Percentiles rank a stretch among this genome's conserved stretches.
Conservation (phyloP, 1,284 basidiomycete species). For the Lentinula novae-zelandiae region DNA sequence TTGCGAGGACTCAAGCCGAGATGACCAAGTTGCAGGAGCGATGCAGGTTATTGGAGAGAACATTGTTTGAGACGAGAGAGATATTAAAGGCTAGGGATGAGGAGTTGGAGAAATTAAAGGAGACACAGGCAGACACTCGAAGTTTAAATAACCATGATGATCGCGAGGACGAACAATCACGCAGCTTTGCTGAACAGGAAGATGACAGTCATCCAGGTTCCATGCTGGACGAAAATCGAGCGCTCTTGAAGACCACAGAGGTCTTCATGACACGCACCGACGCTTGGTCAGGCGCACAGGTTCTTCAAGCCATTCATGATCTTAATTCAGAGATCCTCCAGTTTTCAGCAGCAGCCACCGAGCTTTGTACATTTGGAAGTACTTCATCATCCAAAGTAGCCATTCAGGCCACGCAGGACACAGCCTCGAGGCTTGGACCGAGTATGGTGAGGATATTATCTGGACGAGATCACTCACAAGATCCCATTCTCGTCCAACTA, state of each 20-base stretch:
- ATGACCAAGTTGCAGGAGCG: conserved; percentile 54
- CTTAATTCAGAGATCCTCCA: conserved; percentile 75
- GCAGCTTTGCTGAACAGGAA: conserved; percentile 27
- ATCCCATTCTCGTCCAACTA: conserved; percentile 70
- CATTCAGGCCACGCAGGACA: conserved; percentile 52
- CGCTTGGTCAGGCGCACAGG: conserved; percentile 69
- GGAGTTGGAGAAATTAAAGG: conserved; percentile 49
- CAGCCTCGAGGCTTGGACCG: conserved; percentile 54
- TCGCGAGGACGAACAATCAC: conserved; percentile 3
- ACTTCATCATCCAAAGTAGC: conserved; percentile 31
- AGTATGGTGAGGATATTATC: conserved; percentile 56
- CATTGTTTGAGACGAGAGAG: conserved; percentile 50
- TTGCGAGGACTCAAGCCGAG: conserved; percentile 50
- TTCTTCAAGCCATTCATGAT: conserved; percentile 74
- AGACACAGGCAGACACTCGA: conserved; percentile 33
- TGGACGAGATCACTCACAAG: conserved; percentile 63
- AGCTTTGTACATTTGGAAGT: conserved; percentile 50
- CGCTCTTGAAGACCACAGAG: conserved; percentile 53
- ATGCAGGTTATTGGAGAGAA: conserved; percentile 55
- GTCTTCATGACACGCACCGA: conserved; percentile 69
- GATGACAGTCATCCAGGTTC: conserved; percentile 2
- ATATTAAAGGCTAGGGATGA: conserved; percentile 42
- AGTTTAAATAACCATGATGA: neutral
- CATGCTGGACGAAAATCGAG: conserved; percentile 28
- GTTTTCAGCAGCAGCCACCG: conserved; percentile 68